These are phyloP conservation scores for Fusarium concolor DNA, from an alignment of 2,329 filamentous ascomycete genomes.

Conservation along the genomic window DNA sequence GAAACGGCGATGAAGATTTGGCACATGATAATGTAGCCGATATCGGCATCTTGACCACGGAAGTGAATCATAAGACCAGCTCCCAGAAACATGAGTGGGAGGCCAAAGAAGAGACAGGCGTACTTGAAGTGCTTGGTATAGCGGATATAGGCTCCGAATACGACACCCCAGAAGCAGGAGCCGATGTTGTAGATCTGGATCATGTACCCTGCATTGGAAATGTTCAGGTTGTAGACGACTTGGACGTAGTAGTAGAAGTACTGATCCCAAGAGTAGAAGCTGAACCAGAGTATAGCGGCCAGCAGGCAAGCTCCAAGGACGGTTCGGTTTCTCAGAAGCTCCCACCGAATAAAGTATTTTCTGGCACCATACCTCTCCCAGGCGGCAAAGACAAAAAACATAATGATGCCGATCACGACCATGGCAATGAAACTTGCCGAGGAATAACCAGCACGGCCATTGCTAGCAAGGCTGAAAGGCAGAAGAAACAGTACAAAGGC, in stretches of 20 bases:
- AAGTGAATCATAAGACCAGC: conserved; percentile 28
- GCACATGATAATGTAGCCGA: conserved; percentile 16
- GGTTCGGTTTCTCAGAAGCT: conserved; percentile 46
- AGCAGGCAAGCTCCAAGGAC: conserved; percentile 54
- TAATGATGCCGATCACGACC: conserved; percentile 1
- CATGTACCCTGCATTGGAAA: conserved; percentile 54
- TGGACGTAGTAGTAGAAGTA: conserved; percentile 56
- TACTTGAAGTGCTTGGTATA: conserved; percentile 16
- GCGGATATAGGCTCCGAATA: background rate
- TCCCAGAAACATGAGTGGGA: conserved; percentile 4
- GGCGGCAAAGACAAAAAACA: background rate
- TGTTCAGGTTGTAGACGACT: conserved; percentile 52
- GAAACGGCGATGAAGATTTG: conserved; percentile 9
- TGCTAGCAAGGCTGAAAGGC: conserved; percentile 65
- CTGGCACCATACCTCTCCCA: conserved; percentile 10
- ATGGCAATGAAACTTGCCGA: conserved; percentile 6
- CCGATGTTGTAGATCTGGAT: conserved; percentile 52
- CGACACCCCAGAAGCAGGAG: conserved; percentile 45
- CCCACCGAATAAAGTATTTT: conserved; percentile 6
- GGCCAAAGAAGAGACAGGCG: conserved; percentile 9
- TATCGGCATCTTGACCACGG: background rate
- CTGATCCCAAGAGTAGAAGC: conserved; percentile 52
- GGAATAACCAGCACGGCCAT: background rate
- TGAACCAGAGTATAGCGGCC: conserved; percentile 51
- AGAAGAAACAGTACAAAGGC: conserved; percentile 71